Evolutionary conservation across 2,329 filamentous ascomycete genomes (phyloP).

Genomic region (Sphaerostilbella broomeana): DNA sequence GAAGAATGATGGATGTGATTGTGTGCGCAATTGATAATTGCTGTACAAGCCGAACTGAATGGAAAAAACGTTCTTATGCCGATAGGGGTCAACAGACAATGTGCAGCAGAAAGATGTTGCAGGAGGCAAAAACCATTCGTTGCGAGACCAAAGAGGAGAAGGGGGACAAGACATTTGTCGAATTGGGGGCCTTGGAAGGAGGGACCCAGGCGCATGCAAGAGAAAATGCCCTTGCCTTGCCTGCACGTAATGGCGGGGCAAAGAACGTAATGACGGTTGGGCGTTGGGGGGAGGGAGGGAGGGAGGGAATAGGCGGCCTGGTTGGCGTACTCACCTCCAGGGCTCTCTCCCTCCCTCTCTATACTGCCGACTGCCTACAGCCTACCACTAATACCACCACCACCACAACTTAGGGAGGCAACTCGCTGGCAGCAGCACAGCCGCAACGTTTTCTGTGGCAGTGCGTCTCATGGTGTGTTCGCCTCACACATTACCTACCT

Average conservation of each 20-base stretch:
- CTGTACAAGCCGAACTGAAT: constrained; percentile 3
- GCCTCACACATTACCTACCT: too few relatives aligned
- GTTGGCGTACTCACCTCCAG: too few relatives aligned
- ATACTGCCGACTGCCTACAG: too few relatives aligned
- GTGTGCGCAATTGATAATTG: constrained; percentile 9
- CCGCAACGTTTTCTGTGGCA: too few relatives aligned
- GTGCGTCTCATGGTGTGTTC: too few relatives aligned
- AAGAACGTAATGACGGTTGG: constrained; percentile 9
- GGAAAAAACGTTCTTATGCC: background rate
- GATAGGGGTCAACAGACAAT: background rate
- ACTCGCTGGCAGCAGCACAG: too few relatives aligned
- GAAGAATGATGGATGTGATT: constrained; percentile 2
- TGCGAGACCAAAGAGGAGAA: constrained; percentile 1
- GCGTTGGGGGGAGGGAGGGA: constrained; percentile 7
- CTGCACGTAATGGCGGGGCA: constrained; percentile 12
- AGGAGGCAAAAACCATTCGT: constrained; percentile 1
- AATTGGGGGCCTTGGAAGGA: constrained; percentile 8
- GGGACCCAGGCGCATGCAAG: too few relatives aligned
- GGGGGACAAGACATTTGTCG: constrained; percentile 9
- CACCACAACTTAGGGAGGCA: too few relatives aligned
- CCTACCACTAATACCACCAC: too few relatives aligned
- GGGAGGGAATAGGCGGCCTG: too few relatives aligned
- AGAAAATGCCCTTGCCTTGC: constrained; percentile 8
- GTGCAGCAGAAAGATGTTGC: background rate
- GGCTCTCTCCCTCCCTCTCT: too few relatives aligned